These are phyloP conservation scores for Rhodotorula taiwanensis DNA, from an alignment of 768 basidiomycete species.

Conservation along the genomic window DNA sequence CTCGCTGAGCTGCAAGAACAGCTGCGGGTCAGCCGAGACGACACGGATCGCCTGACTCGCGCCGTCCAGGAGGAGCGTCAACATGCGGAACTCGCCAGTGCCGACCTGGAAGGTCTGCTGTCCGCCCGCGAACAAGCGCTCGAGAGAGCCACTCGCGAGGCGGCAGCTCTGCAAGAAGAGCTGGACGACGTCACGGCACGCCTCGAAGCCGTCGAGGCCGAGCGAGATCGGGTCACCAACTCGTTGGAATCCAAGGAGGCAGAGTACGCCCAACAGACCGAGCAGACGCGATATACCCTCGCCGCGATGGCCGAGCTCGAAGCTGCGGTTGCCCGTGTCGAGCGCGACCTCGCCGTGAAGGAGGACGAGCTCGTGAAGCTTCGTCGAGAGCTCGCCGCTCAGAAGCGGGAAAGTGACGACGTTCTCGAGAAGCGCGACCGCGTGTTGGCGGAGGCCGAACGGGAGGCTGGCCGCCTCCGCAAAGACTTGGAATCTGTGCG, in stretches of 20 bases:
- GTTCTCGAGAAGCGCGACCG: conserved; percentile 27
- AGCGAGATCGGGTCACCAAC: background rate
- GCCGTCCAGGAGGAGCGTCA: conserved; percentile 10
- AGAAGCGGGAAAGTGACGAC: conserved; percentile 1
- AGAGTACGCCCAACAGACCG: conserved; percentile 1
- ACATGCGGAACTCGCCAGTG: conserved; percentile 11
- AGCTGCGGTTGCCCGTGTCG: background rate
- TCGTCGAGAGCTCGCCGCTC: background rate
- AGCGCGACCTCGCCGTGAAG: conserved; percentile 1
- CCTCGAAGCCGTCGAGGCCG: conserved; percentile 6
- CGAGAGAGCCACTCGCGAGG: background rate
- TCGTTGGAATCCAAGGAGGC: background rate
- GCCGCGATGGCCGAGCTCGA: conserved; percentile 17
- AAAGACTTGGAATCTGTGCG: conserved; percentile 8
- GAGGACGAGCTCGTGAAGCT: background rate
- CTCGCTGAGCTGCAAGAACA: conserved; percentile 9
- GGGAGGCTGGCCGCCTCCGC: background rate
- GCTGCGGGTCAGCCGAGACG: background rate
- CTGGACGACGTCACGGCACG: conserved; percentile 5
- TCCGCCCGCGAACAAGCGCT: background rate
- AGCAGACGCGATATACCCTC: background rate
- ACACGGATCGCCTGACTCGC: background rate
- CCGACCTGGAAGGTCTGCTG: background rate
- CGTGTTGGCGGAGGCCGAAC: conserved; percentile 22
- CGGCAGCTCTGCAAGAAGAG: conserved; percentile 14